A percentile compares a stretch with the other conserved stretches of the same genome.
These are phyloP conservation scores for Trypanosoma platydactyli DNA, from an alignment of 208 protist species.

Conservation along the genomic window DNA sequence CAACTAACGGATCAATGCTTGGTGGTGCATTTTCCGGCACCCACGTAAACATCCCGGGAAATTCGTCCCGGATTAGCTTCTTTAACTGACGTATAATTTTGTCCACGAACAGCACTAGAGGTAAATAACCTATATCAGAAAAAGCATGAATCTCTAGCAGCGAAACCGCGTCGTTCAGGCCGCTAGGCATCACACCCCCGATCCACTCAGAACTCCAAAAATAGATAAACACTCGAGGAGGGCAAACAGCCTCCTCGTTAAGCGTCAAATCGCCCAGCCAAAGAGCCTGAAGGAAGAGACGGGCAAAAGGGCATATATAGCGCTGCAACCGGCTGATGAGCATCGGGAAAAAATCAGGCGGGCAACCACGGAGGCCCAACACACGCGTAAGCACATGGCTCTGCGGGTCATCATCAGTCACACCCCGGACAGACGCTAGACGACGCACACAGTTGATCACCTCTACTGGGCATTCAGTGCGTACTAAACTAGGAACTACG, in stretches of 20 bases:
- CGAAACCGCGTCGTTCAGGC: not conserved
- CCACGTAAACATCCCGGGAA: constrained; percentile 7
- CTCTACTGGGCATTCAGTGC: constrained; percentile 4
- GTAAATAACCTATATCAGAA: constrained; percentile 14
- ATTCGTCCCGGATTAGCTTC: not conserved
- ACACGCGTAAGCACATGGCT: not conserved
- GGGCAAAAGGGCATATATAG: constrained; percentile 7
- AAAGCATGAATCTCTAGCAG: constrained; percentile 17
- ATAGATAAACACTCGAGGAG: constrained; percentile 4
- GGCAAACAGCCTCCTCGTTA: not conserved
- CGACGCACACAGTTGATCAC: constrained; percentile 18
- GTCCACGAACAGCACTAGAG: constrained; percentile 9
- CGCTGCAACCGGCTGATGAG: constrained; percentile 12
- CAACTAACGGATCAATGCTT: not conserved
- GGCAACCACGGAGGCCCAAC: constrained; percentile 7
- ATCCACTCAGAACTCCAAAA: not conserved
- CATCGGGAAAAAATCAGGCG: constrained; percentile 22
- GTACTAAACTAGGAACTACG: constrained; percentile 16
- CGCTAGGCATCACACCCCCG: not conserved
- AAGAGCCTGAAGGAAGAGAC: constrained; percentile 13
- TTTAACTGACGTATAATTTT: constrained; percentile 2
- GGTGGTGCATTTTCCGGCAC: not conserved
- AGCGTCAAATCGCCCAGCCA: constrained; percentile 6
- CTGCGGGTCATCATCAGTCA: not conserved
- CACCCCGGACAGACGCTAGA: not conserved